Conservation (phyloP, 1,139 yeast genomes). For the Magnusiomyces sp. region DNA sequence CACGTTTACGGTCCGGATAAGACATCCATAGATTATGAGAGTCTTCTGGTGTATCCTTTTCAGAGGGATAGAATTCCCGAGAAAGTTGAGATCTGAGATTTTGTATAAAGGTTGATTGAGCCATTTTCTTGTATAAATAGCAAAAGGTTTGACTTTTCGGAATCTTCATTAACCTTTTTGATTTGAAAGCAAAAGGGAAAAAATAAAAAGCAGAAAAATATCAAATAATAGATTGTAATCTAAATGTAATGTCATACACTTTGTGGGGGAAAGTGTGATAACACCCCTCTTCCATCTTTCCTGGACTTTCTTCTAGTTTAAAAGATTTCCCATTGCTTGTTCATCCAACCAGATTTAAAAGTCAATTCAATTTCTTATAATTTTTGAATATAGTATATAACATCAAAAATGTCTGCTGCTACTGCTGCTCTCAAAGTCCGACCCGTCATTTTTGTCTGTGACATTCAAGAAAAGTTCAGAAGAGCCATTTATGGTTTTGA, state of each 20-base stretch:
- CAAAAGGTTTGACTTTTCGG: not conserved
- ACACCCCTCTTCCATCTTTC: not conserved
- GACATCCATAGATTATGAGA: conserved; percentile 38
- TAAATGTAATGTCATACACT: no score
- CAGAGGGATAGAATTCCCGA: not conserved
- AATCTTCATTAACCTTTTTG: not conserved
- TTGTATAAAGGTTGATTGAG: not conserved
- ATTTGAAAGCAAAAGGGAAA: not conserved
- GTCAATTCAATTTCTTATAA: not conserved
- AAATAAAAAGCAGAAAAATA: not conserved
- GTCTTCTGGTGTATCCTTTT: not conserved
- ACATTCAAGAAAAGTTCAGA: conserved; percentile 23
- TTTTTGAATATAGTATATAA: not conserved
- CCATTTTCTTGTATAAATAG: not conserved
- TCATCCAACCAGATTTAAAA: not conserved
- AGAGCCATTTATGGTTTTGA: conserved; percentile 19
- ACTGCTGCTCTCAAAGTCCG: conserved; percentile 8
- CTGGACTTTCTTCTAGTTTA: not conserved
- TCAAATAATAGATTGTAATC: no score
- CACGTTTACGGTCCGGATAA: conserved; percentile 47
- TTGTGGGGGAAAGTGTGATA: no score
- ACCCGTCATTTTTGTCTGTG: conserved; percentile 26
- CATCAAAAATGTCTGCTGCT: not conserved
- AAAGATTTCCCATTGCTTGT: not conserved
- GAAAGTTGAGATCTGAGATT: not conserved